Evolutionary conservation across 257 asterid species (phyloP), one percentile per base, ranked within the genome.

Genomic region (Solanum neorickii): DNA sequence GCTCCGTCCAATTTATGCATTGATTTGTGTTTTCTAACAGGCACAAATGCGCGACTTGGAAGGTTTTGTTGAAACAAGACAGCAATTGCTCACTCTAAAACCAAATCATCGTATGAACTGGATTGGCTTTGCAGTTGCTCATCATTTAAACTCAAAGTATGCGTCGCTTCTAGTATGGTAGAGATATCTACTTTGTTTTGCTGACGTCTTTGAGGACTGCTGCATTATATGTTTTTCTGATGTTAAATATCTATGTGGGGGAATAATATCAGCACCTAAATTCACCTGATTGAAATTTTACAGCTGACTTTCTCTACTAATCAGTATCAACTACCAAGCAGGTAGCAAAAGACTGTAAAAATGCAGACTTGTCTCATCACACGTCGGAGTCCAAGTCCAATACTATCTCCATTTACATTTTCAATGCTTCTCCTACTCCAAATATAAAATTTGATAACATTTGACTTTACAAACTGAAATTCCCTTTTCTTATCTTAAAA

Each of bases 21-120:
- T 49, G 82, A 31, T 86, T 68, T 85, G 12, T 70, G 12, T 70
- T 73, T 66, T 78, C 27, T 72, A 33, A 82, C 92, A 97, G 99
- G 99, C 99, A 59, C 99, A 97, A 92, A 97, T 97, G 99, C 98
- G 99, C 69, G 99, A 97, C 94, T 91, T 97, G 96, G 94, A 93
- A 65, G 99, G 99, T 88, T 97, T 97, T 92, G 99, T 97, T 82
- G 99, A 96, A 92, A 97, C 99, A 90, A 95, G 99, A 90, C 99
- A 95, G 83, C 99, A 93, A 87, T 90, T 97, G 91, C 97, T 97
- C 90, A 93, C 98, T 75, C 91, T 97, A 91, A 97, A 97, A 88
- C 96, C 99, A 88, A 97, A 95, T 82, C 99, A 97, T 91, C 98
- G 99, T 44, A 96, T 97, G 99, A 97, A 97, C 91, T 97, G 99